Conservation (phyloP, 768 basidiomycete species). For the Dioszegia crocea region DNA sequence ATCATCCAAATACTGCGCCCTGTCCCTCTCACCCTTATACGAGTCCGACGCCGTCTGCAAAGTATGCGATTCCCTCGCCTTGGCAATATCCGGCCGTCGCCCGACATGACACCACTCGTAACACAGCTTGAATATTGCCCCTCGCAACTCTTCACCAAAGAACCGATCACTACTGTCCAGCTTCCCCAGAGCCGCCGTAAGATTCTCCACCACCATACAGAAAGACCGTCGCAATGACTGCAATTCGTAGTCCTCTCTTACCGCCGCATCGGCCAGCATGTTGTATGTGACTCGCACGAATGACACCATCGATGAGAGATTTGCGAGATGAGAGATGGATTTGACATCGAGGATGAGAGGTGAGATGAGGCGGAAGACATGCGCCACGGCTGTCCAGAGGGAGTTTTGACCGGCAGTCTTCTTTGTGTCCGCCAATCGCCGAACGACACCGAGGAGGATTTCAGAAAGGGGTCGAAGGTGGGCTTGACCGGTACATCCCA, state of each 20-base stretch:
- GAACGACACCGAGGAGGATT: constrained; percentile 72
- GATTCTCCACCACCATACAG: constrained; percentile 78
- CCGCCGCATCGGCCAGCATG: constrained; percentile 67
- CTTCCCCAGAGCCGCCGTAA: constrained; percentile 65
- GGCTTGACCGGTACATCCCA: constrained; percentile 75
- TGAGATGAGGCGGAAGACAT: constrained; percentile 82
- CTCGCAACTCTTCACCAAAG: constrained; percentile 67
- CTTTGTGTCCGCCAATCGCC: constrained; percentile 73
- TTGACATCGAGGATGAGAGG: constrained; percentile 68
- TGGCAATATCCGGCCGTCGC: constrained; percentile 65
- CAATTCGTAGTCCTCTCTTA: constrained; percentile 69
- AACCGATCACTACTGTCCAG: constrained; percentile 73
- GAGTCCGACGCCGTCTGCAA: constrained; percentile 62
- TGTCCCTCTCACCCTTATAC: constrained; percentile 58
- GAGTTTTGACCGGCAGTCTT: constrained; percentile 71
- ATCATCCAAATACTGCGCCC: constrained; percentile 52
- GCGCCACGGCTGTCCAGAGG: constrained; percentile 70
- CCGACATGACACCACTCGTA: constrained; percentile 93
- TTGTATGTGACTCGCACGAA: constrained; percentile 78
- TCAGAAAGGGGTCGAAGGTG: constrained; percentile 78
- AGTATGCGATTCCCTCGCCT: constrained; percentile 67
- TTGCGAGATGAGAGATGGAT: constrained; percentile 64
- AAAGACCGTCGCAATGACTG: constrained; percentile 84
- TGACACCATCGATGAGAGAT: constrained; percentile 73
- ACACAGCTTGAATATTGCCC: constrained; percentile 75